phyloP scores from a whole-genome alignment of 768 basidiomycete genomes.

The Leccinum disarticulatum region DNA sequence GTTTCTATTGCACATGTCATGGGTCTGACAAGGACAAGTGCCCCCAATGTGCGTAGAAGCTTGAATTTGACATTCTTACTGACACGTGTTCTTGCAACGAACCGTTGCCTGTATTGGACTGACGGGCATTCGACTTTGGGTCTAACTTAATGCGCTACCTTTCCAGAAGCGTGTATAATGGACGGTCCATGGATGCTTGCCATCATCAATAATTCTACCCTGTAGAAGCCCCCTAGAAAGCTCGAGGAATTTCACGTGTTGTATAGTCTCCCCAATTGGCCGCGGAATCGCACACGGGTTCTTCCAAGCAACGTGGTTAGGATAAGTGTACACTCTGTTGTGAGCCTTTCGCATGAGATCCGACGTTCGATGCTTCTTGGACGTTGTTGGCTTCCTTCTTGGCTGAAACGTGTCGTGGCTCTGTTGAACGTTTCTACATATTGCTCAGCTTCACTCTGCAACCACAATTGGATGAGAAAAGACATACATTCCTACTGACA shows the following conservation, averaged over 20 bases:
- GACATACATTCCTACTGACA: neutral
- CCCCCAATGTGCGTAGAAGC: conserved; percentile 1
- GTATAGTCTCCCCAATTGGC: conserved; percentile 8
- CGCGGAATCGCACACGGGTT: conserved; percentile 27
- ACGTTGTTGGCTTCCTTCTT: conserved; percentile 1
- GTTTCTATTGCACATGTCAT: conserved; percentile 1
- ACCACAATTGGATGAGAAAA: neutral
- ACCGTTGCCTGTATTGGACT: conserved; percentile 2
- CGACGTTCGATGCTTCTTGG: conserved; percentile 4
- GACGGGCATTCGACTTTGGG: conserved; percentile 1
- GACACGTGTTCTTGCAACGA: conserved; percentile 9
- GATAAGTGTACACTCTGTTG: neutral
- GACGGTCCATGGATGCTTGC: neutral
- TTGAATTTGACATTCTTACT: conserved; percentile 1
- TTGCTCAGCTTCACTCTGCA: neutral
- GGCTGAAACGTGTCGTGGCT: neutral
- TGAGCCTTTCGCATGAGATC: conserved; percentile 13
- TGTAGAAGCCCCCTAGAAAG: conserved; percentile 10
- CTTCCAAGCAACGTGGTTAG: conserved; percentile 1
- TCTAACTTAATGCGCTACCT: neutral
- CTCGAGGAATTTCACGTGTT: conserved; percentile 21
- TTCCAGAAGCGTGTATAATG: conserved; percentile 5
- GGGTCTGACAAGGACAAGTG: neutral
- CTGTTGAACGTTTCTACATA: neutral
- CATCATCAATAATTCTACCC: conserved; percentile 11